phyloP scores from a whole-genome alignment of 352 stramenopile genomes.

The Globisporangium uncinulatum region DNA sequence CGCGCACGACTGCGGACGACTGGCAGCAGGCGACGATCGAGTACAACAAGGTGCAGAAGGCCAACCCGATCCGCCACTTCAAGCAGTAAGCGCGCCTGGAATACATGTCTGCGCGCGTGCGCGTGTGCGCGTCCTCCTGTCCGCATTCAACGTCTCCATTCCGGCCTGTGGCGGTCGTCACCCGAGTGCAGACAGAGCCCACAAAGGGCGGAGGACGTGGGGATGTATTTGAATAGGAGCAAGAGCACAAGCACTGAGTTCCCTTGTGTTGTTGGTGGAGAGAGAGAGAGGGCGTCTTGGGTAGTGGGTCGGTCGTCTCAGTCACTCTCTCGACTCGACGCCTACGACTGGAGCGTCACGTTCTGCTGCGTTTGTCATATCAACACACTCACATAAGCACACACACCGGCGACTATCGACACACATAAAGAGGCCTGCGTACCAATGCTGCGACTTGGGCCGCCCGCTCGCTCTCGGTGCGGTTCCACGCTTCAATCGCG shows the following conservation, averaged over 20 bases:
- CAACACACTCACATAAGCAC: not conserved
- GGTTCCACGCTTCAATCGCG: conserved; percentile 56
- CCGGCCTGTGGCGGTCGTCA: no score
- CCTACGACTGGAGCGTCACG: conserved; percentile 13
- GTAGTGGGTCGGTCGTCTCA: no score
- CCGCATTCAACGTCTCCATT: not conserved
- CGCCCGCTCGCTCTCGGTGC: conserved; percentile 32
- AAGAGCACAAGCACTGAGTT: no score
- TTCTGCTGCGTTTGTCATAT: conserved; percentile 7
- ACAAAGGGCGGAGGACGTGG: no score
- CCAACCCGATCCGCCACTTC: conserved; percentile 81
- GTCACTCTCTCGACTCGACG: not conserved
- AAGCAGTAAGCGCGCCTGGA: conserved; percentile 51
- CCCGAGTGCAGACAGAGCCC: no score
- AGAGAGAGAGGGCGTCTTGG: no score
- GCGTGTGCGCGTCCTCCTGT: not conserved
- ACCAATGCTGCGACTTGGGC: conserved; percentile 33
- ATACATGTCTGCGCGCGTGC: conserved; percentile 8
- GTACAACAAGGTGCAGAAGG: conserved; percentile 76
- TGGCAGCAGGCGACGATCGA: conserved; percentile 70
- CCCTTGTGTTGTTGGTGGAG: no score
- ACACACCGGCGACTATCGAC: not conserved
- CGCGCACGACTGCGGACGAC: conserved; percentile 71
- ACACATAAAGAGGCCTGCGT: not conserved
- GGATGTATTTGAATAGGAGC: no score